Base-by-base conservation (phyloP, 2,329 filamentous ascomycete genomes). In the Alternaria viburni region DNA sequence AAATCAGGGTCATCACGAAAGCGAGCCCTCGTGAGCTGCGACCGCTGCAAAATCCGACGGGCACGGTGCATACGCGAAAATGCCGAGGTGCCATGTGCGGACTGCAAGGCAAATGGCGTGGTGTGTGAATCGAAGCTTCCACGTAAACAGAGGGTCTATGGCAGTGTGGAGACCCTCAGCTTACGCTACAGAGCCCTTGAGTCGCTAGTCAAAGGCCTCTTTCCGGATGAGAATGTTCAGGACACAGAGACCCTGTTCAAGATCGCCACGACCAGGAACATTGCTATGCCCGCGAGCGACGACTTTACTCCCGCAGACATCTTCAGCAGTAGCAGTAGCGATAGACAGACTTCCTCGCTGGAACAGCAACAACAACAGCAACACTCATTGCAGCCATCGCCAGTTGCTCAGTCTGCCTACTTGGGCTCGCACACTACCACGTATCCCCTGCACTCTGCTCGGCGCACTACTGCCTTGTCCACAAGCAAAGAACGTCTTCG, bases 101-200 rank as follows among this genome's bases (percentile, higher is more conserved):
- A 78, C 58, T 83, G 82, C 64, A 67, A 77, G 52, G 72, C 80
- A 51, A 77, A 74, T 23, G 79, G 77, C 9, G 79, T 81, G 25
- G 69, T 72, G 32, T 83, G 82, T 68, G 79, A 83, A 65, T 82
- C 78, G 8, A 83, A 81, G 11, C 70, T 83, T 36, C 82, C 82
- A 6, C 77, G 82, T 23, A 83, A 83, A 65, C 81, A 82, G 43
- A 72, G 82, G 32, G 81, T 83, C 11, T 83, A 83, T 58, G 82
- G 82, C 15, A 83, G 81, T 61, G 79, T 83, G 7, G 82, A 83
- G 63, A 82, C 81, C n/a, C 70, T 83, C 46, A 82, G 81, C 51
- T 71, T 80, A 28, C 75, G 81, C 26, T 83, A 81, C 62, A 74
- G 82, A 46, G 80, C 82, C 3, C 74, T 83, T 11, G 81, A 83